Evolutionary conservation across 2,329 filamentous ascomycete species (phyloP), one percentile per base, ranked within the genome.

Genomic region (Cordyceps javanica): DNA sequence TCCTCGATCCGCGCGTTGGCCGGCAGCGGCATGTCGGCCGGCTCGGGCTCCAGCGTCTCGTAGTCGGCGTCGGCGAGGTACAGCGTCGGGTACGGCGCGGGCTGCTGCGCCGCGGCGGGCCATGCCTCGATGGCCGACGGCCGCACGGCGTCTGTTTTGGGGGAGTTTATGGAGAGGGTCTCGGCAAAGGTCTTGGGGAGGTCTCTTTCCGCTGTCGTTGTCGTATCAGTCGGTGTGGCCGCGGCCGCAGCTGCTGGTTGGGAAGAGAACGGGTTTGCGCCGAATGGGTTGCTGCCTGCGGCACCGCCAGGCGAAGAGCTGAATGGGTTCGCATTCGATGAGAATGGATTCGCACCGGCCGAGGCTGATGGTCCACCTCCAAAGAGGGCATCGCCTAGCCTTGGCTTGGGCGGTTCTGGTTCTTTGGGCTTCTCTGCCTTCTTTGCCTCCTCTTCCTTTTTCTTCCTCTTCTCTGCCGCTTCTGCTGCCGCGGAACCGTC

Each of bases 51-150:
- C 26, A 97, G 82, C 4, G 88, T 89, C 72, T 99, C 94, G 73
- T 90, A 96, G 67, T 96, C 93, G 53, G 93, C 93, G 64, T 97
- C 94, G 52, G 87, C 79, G 45, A 93, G 84, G 75, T 91, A 90
- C 68, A 88, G 89, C 30, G 82, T 75, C 0, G 90, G 88, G 72
- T 92, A 97, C 0, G 91, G 77, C 1, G 77, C 60, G 0, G 90
- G 89, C 63, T 89, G 87, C 0, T 79, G 73, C 2, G 83, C 77
- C 39, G 78, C 73, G 13, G 80, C 68, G 0, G 93, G 93, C 92
- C 92, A 97, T 9, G 90, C 87, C 63, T 91, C 83, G 1, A 81
- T 74, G 0, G 82, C 77, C 0, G 72, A 64, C 0, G 70, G 66
- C 14, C 55, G 46, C 16, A 51, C 38, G 34, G 70, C 66, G 3